These are phyloP conservation scores for Monascus purpureus DNA, from an alignment of 495 filamentous ascomycete species.

Conservation along the genomic window DNA sequence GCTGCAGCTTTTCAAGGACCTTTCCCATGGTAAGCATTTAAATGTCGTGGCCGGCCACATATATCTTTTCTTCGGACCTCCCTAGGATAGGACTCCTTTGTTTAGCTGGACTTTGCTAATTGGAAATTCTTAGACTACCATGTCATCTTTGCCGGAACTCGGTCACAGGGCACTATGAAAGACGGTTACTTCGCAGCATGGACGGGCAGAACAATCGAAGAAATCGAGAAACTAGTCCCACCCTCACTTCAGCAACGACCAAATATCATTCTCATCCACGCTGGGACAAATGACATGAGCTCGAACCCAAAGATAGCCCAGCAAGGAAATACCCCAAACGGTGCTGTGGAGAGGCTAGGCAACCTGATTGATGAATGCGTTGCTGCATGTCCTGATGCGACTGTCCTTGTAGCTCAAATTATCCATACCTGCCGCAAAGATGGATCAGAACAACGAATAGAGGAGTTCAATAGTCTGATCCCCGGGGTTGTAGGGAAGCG, in stretches of 20 bases:
- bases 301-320: constrained; percentile 1
- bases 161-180: neutral
- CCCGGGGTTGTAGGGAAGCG: neutral
- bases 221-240: neutral
- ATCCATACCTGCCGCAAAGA: constrained; percentile 1
- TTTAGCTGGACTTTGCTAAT: too few species aligned
- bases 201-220: neutral
- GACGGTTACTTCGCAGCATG: constrained; percentile 1
- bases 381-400: constrained; percentile 1
- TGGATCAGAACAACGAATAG: neutral
- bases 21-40: neutral
- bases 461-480: neutral
- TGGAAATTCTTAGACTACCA: neutral
- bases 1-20: neutral
- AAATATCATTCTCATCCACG: constrained; percentile 2
- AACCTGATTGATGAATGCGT: neutral
- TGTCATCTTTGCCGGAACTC: neutral
- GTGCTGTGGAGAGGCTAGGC: constrained; percentile 1
- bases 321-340: constrained; percentile 1
- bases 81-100: too few species aligned
- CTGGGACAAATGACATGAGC: constrained; percentile 2
- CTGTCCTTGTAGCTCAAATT: constrained; percentile 1
- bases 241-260: constrained; percentile 1
- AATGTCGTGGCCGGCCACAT: too few species aligned
- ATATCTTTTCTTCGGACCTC: too few species aligned